Evolutionary conservation across 2,329 filamentous ascomycete genomes (phyloP).

Genomic region (Aspergillus intermedius): DNA sequence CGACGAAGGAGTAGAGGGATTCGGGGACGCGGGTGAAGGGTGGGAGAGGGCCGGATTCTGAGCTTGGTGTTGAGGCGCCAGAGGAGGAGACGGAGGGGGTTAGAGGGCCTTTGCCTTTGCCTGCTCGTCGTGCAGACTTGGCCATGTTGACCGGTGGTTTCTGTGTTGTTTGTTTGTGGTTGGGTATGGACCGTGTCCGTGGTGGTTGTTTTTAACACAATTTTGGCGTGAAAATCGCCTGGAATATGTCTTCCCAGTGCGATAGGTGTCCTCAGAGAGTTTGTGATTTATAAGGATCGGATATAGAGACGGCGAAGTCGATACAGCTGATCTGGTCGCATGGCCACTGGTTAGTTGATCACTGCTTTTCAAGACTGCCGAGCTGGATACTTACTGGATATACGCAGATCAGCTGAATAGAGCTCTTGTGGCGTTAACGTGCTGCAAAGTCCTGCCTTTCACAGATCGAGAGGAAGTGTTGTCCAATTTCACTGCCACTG

Average conservation of each 20-base stretch:
- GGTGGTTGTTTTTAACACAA: neutral
- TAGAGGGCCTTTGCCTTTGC: conserved; percentile 22
- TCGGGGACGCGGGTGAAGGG: conserved; percentile 64
- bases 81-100: conserved; percentile 19
- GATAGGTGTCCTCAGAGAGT: neutral
- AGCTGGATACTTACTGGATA: too few relatives aligned
- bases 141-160: conserved; percentile 20
- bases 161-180: neutral
- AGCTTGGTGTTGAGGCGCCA: conserved; percentile 28
- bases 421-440: too few relatives aligned
- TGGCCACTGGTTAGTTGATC: neutral
- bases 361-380: too few relatives aligned
- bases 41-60: conserved; percentile 40
- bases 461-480: neutral
- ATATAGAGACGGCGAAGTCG: conserved; percentile 5
- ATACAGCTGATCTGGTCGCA: conserved; percentile 15
- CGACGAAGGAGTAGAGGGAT: conserved; percentile 59
- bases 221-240: neutral
- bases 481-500: neutral
- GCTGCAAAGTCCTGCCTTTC: too few relatives aligned
- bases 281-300: neutral
- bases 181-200: too few relatives aligned
- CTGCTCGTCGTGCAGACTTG: conserved; percentile 27
- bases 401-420: too few relatives aligned
- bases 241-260: neutral